These are phyloP conservation scores for Beta corolliflora DNA, from an alignment of 179 eudicot genomes.

Conservation along the genomic window DNA sequence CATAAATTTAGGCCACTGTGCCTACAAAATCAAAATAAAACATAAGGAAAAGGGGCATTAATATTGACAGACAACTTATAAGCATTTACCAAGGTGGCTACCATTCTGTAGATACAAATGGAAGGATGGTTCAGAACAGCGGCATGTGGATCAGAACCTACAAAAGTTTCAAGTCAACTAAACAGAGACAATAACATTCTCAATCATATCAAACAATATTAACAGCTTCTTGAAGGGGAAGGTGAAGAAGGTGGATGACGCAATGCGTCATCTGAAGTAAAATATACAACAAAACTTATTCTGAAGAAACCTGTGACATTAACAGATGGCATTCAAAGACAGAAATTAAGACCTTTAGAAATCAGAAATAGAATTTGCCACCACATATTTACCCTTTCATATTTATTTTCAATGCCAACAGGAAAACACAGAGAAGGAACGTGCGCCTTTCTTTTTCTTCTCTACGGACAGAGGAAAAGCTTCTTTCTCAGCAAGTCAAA, in stretches of 20 bases:
- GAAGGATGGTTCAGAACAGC: constrained; percentile 64
- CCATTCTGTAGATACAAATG: constrained; percentile 80
- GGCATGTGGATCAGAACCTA: constrained; percentile 86
- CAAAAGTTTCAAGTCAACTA: constrained; percentile 6
- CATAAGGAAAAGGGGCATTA: neutral
- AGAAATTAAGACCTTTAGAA: neutral
- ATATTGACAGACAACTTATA: neutral
- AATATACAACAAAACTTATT: neutral
- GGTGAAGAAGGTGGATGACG: neutral
- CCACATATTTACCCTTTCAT: too few relatives aligned
- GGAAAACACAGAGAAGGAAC: neutral
- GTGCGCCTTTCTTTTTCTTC: neutral
- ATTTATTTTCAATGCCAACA: neutral
- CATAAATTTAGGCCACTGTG: constrained; percentile 71
- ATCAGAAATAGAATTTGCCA: neutral
- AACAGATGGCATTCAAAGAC: neutral
- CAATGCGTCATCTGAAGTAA: neutral
- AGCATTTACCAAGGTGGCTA: constrained; percentile 26
- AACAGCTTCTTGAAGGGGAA: neutral
- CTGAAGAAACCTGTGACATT: neutral
- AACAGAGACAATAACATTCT: neutral
- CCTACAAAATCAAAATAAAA: constrained; percentile 44
- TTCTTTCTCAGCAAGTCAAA: neutral
- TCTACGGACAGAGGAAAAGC: neutral
- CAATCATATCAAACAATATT: neutral